Base-by-base conservation (phyloP, 2,329 filamentous ascomycete species). In the Aspergillus transmontanensis region DNA sequence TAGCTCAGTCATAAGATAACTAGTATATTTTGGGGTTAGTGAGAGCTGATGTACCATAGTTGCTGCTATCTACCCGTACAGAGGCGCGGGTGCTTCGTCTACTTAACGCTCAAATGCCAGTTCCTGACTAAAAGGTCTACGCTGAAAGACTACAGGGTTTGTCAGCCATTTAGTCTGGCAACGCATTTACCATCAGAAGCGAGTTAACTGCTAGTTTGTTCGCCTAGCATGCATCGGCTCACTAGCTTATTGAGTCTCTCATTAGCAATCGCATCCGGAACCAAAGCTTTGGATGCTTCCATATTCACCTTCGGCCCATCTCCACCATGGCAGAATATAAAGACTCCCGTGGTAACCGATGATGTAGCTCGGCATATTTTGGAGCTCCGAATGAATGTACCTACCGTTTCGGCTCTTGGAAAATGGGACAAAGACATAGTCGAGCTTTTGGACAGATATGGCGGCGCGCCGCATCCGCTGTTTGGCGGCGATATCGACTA, bases 371-470 rank as follows among this genome's bases (percentile, higher is more conserved):
- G 70, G 57, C 70, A 74, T n/a, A 71, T 82, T 56, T 64, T 82
- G 58, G 73, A 78, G 81, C 70, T 81, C 81, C 71, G 84, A 81
- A 66, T 81, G 82, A 67, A 81, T 80, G 68, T 79, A 80, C 70
- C 81, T 77, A 73, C 83, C 81, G 69, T 79, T 83, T 58, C 82
- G 79, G 60, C 69, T 34, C 68, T 80, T 39, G 72, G 75, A 30
- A 68, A 66, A 46, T 72, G 76, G 56, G 79, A 83, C 62, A 82
- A 86, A 48, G 77, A 78, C 43, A 83, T 85, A 10, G 76, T 91
- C 45, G 78, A 81, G 56, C 78, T 86, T 68, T 80, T 93, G 71
- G 86, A 87, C 71, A 79, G 79, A 57, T 90, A 87, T 74, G 89
- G 87, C 65, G 86, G 84, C 65, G 72, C 78, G 34, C 76, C 59